A percentile compares a stretch with the other conserved stretches of the same genome.
These are phyloP conservation scores for Penicillium psychrosexuale DNA, from an alignment of 2,329 filamentous ascomycete genomes.

Conservation along the genomic window DNA sequence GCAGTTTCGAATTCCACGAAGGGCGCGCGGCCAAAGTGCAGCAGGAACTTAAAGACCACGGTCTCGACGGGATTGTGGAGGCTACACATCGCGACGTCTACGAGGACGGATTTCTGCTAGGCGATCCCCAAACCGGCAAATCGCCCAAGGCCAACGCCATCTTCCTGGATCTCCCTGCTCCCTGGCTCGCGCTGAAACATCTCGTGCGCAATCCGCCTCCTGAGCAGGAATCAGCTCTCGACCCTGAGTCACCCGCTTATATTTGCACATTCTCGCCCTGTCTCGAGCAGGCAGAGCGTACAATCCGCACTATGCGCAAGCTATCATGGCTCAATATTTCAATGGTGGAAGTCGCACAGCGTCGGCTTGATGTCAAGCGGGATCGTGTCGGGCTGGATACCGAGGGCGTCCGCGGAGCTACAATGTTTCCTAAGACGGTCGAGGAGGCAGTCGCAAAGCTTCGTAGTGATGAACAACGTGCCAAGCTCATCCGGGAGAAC, in stretches of 20 bases:
- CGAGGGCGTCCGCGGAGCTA: conserved; percentile 65
- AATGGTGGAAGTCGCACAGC: conserved; percentile 85
- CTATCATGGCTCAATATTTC: conserved; percentile 87
- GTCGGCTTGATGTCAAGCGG: conserved; percentile 74
- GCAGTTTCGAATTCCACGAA: conserved; percentile 51
- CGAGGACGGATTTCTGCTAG: conserved; percentile 46
- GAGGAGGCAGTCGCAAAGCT: conserved; percentile 73
- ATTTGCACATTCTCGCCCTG: conserved; percentile 96
- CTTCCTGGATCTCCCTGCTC: conserved; percentile 52
- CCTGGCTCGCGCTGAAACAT: conserved; percentile 50
- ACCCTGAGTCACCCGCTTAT: conserved; percentile 68
- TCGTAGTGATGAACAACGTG: conserved; percentile 67
- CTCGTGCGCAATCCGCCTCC: conserved; percentile 40
- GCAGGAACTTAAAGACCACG: conserved; percentile 45
- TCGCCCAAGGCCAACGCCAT: conserved; percentile 48
- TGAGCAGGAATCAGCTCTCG: conserved; percentile 54
- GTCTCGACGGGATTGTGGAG: conserved; percentile 44
- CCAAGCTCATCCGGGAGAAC: conserved; percentile 59
- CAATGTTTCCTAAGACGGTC: conserved; percentile 65
- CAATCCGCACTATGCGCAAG: conserved; percentile 73
- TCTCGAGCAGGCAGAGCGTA: conserved; percentile 90
- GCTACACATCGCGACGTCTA: conserved; percentile 51
- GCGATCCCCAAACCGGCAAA: conserved; percentile 29
- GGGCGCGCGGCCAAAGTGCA: conserved; percentile 43
- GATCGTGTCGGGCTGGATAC: conserved; percentile 73